Evolutionary conservation across 2,329 filamentous ascomycete genomes (phyloP).

Genomic region (Intubia oerlemansii): DNA sequence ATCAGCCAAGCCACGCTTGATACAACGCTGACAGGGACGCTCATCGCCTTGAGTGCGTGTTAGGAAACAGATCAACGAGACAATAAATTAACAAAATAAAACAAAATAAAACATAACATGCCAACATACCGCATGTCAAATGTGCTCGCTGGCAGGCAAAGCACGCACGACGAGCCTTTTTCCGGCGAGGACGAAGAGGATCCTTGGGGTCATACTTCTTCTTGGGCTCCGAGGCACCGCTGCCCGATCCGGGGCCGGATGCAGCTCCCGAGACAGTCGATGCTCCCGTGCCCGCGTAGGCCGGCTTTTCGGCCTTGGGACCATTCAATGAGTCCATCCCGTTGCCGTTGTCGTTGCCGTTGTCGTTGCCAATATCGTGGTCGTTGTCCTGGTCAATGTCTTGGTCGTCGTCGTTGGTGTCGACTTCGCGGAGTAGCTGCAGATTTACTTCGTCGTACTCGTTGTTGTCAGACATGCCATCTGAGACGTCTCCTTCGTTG

Average conservation of each 20-base stretch:
- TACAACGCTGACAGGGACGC: constrained; percentile 78
- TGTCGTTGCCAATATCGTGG: constrained; percentile 8
- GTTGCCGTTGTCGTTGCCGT: constrained; percentile 26
- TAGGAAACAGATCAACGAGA: no score
- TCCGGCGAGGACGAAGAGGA: constrained; percentile 68
- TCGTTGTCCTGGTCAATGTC: constrained; percentile 3
- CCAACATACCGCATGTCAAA: constrained; percentile 81
- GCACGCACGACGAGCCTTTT: constrained; percentile 90
- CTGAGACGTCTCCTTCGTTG: constrained; percentile 32
- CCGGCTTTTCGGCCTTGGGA: no score
- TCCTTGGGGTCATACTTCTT: constrained; percentile 73
- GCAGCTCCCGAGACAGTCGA: no score
- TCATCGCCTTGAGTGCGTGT: constrained; percentile 91
- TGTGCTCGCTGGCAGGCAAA: constrained; percentile 95
- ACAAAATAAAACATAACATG: constrained; percentile 3
- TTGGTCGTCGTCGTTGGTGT: constrained; percentile 14
- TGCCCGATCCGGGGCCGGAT: no score
- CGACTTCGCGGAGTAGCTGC: constrained; percentile 17
- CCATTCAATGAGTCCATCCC: no score
- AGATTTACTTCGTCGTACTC: constrained; percentile 27
- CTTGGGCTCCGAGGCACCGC: no score
- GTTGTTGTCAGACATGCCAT: constrained; percentile 37
- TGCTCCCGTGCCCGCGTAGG: no score
- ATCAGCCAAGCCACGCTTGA: constrained; percentile 81
- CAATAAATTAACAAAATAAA: constrained; percentile 6